These are phyloP conservation scores for Berberis thunbergii DNA, from an alignment of 164 flowering plant species.

Conservation along the genomic window DNA sequence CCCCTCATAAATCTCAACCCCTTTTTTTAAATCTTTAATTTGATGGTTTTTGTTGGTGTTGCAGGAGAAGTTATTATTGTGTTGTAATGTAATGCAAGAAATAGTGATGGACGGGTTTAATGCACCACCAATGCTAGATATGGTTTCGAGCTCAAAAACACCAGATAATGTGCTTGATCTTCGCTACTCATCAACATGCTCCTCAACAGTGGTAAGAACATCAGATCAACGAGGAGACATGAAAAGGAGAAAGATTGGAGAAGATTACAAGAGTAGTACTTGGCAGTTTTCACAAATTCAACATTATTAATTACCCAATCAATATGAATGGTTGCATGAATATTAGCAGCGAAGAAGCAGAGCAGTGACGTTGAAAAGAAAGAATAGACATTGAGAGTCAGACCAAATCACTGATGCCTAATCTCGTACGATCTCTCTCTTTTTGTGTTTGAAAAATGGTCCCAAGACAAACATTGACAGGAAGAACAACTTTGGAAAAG, in stretches of 20 bases:
- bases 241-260: too few species aligned
- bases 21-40: neutral
- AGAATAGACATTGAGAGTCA: too few species aligned
- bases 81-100: conserved; percentile 32
- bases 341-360: too few species aligned
- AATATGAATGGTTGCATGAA: too few species aligned
- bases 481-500: too few species aligned
- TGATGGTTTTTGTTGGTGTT: neutral
- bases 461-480: too few species aligned
- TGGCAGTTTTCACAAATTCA: conserved; percentile 33
- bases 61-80: conserved; percentile 38
- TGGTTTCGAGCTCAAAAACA: conserved; percentile 29
- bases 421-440: too few species aligned
- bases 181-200: too few species aligned
- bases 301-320: conserved; percentile 12
- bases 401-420: too few species aligned
- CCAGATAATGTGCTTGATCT: conserved; percentile 46
- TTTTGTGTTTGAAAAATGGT: too few species aligned
- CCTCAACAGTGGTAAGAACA: too few species aligned
- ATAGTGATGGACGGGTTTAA: conserved; percentile 27
- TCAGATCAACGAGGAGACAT: neutral
- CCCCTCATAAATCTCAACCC: neutral
- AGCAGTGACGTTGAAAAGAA: too few species aligned
- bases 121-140: conserved; percentile 12
- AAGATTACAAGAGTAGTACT: conserved; percentile 4